These are phyloP conservation scores for Penicillium taxi DNA, from an alignment of 495 filamentous ascomycete genomes.

Conservation along the genomic window DNA sequence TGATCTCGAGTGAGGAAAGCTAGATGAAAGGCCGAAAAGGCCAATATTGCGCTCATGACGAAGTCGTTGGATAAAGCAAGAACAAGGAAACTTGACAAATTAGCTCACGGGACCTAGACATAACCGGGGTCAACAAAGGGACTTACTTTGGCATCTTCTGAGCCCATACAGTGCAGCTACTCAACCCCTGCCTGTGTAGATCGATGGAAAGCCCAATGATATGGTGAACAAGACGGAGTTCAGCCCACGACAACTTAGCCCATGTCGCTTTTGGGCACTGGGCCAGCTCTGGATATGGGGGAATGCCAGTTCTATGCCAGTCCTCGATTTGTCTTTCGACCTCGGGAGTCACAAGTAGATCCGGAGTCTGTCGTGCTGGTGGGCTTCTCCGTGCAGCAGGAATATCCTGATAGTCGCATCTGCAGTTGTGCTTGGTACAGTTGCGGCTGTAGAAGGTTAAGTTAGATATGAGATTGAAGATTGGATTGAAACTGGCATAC, in stretches of 20 bases:
- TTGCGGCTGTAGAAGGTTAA: constrained; percentile 59
- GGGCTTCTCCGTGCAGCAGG: constrained; percentile 54
- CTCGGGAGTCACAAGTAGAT: constrained; percentile 74
- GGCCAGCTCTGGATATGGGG: constrained; percentile 77
- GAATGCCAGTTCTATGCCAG: constrained; percentile 77
- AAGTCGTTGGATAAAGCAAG: constrained; percentile 74
- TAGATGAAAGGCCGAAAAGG: constrained; percentile 85
- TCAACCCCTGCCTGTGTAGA: constrained; percentile 65
- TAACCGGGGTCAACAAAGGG: constrained; percentile 1
- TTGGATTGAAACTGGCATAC: constrained; percentile 44
- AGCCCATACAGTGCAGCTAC: constrained; percentile 83
- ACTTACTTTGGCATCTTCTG: constrained; percentile 85
- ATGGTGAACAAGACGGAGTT: constrained; percentile 85
- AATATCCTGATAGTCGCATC: constrained; percentile 92
- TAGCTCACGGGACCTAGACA: not conserved
- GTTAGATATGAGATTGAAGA: constrained; percentile 2
- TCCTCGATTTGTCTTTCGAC: constrained; percentile 72
- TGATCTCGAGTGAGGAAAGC: constrained; percentile 76
- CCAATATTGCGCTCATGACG: constrained; percentile 87
- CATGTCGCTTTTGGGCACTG: constrained; percentile 54
- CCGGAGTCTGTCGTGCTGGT: constrained; percentile 57
- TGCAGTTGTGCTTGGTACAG: constrained; percentile 96
- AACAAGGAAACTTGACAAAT: constrained; percentile 60
- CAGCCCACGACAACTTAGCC: constrained; percentile 59
- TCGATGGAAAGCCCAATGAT: constrained; percentile 79